Evolutionary conservation across 305 asterid species (phyloP), one percentile per base, ranked within the genome.

Genomic region (Salvia sclarea): DNA sequence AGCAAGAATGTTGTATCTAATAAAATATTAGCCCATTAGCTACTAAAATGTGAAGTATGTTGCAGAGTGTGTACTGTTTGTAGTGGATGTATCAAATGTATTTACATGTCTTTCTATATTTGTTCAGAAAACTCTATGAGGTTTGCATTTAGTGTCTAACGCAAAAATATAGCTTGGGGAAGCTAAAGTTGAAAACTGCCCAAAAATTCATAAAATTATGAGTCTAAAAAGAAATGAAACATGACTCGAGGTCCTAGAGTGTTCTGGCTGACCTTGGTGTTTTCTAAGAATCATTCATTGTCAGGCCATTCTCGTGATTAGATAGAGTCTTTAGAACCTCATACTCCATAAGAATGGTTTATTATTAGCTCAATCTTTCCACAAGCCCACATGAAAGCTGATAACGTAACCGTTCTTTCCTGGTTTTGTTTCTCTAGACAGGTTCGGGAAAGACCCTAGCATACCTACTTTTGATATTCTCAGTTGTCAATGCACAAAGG

Each of bases 381-480:
- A 45, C 77, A 38, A 55, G 58, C 44, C 37, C 44, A 30, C 57
- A 53, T 45, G 47, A 66, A 75, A 66, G 30, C 66, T 76, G 70
- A 68, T 59, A 57, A 28, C 40, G 54, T 75, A 38, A 60, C 58
- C 61, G 24, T 69, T 54, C 38, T 43, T 28, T 47, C 49, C 48
- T 35, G 47, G 64, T 47, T 75, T 76, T 65, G 76, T 62, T 71
- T 63, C 69, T 85, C 80, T 81, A 93, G 98, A 93, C 98, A 84
- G 97, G 98, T 83, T 93, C 98, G 53, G 98, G 97, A 61, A 93
- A 93, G 82, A 93, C 98, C 43, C 80, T 93, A 63, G 96, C 96
- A 11, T 93, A 91, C 75, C 79, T 93, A 45, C 87, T 93, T 44
- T 82, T 78, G 81, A 74, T 91, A 61, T 84, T 87, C 74, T 87